phyloP scores from a whole-genome alignment of 495 filamentous ascomycete genomes.

The Talaromyces borbonicus region DNA sequence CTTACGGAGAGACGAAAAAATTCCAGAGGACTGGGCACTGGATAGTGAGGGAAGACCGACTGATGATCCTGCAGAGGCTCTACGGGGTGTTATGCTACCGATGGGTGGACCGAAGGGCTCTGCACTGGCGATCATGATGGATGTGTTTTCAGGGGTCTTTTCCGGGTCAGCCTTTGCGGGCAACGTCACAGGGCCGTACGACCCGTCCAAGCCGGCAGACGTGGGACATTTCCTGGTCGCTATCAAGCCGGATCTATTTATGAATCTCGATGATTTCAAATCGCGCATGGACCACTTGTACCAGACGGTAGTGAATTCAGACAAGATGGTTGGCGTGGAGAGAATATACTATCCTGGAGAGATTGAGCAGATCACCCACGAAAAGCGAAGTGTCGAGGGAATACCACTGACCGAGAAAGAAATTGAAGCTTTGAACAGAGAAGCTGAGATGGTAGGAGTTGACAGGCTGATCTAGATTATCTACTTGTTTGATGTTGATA shows the following conservation, averaged over 20 bases:
- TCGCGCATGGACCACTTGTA: constrained; percentile 62
- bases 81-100: constrained; percentile 62
- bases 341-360: constrained; percentile 73
- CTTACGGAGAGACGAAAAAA: constrained; percentile 58
- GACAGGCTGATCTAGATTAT: constrained; percentile 3
- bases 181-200: constrained; percentile 61
- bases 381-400: constrained; percentile 44
- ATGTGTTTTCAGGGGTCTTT: constrained; percentile 70
- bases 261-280: constrained; percentile 59
- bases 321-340: constrained; percentile 62
- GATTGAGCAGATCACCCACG: constrained; percentile 55
- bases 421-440: constrained; percentile 54
- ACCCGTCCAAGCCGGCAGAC: constrained; percentile 54
- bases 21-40: constrained; percentile 64
- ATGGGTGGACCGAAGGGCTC: constrained; percentile 74
- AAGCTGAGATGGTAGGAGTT: constrained; percentile 48
- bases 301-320: constrained; percentile 48
- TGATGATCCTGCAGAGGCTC: constrained; percentile 53
- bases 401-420: constrained; percentile 60
- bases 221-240: constrained; percentile 70
- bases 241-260: constrained; percentile 68
- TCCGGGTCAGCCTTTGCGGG: constrained; percentile 64
- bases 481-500: neutral
- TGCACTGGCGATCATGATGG: constrained; percentile 70
- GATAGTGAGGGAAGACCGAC: constrained; percentile 60